Conservation (phyloP, 2,329 filamentous ascomycete species). For the Ophiostoma himal-ulmi region DNA sequence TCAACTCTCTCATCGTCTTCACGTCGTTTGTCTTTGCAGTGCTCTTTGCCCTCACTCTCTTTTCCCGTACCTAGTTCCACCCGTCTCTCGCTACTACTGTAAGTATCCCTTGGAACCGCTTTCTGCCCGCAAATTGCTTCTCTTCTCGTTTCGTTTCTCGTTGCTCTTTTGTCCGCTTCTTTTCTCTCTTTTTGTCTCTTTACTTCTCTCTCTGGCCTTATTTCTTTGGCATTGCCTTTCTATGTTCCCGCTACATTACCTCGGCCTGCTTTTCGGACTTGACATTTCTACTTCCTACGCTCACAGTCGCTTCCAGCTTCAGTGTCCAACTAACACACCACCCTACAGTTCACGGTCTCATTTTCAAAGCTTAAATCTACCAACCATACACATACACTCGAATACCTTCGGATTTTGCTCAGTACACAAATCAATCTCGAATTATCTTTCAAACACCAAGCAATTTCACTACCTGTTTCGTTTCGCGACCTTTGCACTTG, state of each 20-base stretch:
- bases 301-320: background rate
- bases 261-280: no score
- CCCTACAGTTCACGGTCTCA: background rate
- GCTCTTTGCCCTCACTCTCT: slow-evolving; percentile 16
- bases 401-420: background rate
- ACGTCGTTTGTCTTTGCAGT: slow-evolving; percentile 11
- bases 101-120: slow-evolving; percentile 15
- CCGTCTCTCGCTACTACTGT: slow-evolving; percentile 20
- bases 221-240: background rate
- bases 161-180: background rate
- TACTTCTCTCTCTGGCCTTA: background rate
- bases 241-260: no score
- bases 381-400: background rate
- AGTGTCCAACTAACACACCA: background rate
- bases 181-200: background rate
- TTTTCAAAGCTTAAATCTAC: background rate
- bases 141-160: background rate
- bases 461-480: background rate
- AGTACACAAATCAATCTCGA: background rate
- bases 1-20: slow-evolving; percentile 1
- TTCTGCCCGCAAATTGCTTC: background rate
- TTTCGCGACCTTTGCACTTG: background rate
- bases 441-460: background rate
- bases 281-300: no score
- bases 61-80: slow-evolving; percentile 6